These are phyloP conservation scores for Macrocystidia cucumis DNA, from an alignment of 1,284 basidiomycete genomes.

Conservation along the genomic window DNA sequence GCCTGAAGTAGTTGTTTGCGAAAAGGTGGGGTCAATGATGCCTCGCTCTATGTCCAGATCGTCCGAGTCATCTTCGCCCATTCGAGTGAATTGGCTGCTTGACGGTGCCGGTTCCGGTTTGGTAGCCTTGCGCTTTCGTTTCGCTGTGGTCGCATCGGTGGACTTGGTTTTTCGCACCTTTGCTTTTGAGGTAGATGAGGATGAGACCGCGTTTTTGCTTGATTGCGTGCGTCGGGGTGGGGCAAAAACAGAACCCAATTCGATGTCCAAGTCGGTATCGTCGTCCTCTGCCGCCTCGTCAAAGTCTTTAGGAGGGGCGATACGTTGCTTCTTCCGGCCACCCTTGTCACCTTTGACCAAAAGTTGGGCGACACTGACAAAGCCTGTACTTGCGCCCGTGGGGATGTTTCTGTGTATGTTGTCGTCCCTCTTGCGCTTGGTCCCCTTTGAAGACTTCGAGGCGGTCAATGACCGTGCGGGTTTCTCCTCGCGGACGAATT, in stretches of 20 bases:
- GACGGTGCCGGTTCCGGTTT: conserved; percentile 17
- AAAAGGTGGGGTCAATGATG: conserved; percentile 6
- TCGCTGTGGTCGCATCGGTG: conserved; percentile 18
- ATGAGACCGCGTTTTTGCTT: conserved; percentile 17
- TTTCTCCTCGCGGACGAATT: conserved; percentile 53
- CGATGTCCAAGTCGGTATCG: conserved; percentile 54
- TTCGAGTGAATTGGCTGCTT: conserved; percentile 30
- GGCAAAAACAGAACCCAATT: conserved; percentile 43
- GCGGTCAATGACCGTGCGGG: conserved; percentile 25
- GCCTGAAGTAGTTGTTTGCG: conserved; percentile 3
- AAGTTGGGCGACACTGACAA: conserved; percentile 56
- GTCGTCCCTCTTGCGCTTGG: conserved; percentile 67
- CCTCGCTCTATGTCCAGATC: conserved; percentile 45
- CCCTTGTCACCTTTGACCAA: conserved; percentile 42
- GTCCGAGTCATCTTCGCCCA: conserved; percentile 44
- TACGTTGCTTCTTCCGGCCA: conserved; percentile 37
- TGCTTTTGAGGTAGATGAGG: conserved; percentile 22
- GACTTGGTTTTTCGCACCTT: conserved; percentile 31
- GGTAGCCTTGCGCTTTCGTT: conserved; percentile 21
- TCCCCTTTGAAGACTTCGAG: conserved; percentile 23
- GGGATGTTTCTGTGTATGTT: conserved; percentile 63
- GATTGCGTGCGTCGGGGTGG: conserved; percentile 43
- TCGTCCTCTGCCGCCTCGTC: conserved; percentile 40
- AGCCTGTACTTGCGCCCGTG: conserved; percentile 50
- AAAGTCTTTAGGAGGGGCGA: conserved; percentile 22